Evolutionary conservation across 2,329 filamentous ascomycete species (phyloP), one percentile per base, ranked within the genome.

Genomic region (Cladophialophora immunda): DNA sequence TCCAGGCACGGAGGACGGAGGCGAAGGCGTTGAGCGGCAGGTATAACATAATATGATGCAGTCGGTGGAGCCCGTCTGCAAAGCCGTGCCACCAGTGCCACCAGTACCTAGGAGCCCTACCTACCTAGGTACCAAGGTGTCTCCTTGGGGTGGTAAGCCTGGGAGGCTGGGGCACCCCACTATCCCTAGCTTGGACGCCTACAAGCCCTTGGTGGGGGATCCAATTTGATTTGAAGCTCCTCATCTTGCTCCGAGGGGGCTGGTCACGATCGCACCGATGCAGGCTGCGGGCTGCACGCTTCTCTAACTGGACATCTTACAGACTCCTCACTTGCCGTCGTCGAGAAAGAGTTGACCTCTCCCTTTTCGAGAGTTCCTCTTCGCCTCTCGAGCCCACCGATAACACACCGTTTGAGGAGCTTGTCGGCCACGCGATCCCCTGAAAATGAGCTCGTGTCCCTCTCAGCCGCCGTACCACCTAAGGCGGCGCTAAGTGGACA

Each of bases 41-140:
- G 6, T 27, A 61, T 53, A 17, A 61, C 47, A 54, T 61, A 61
- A 61, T 61, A 61, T 61, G 58, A 61, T 61, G 58, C 36, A 47
- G 52, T 38, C n/a, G 34, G 58, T 61, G 58, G 58, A 61, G 58
- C 25, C 45, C 7, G 25, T 17, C 41, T 60, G 58, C 29, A 47
- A 59, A 25, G 4, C 36, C 17, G 36, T 38, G 36, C 36, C 36
- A 38, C 36, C 36, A 38, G 32, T 34, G n/a, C n/a, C n/a, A n/a
- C n/a, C 29, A 38, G 36, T 17, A 13, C 38, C 38, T 15, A 19
- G 38, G 9, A 19, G 38, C 38, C 13, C 38, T 45, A 45, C 9
- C 32, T 13, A 11, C 32, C 32, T 36, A 13, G 15, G 9, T 36
- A 11, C 15, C 9, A 13, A 36, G 38, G 38, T 19, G 38, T n/a